These are phyloP conservation scores for Linnemannia schmuckeri DNA, from an alignment of 192 early-diverging fungal genomes.

Conservation along the genomic window DNA sequence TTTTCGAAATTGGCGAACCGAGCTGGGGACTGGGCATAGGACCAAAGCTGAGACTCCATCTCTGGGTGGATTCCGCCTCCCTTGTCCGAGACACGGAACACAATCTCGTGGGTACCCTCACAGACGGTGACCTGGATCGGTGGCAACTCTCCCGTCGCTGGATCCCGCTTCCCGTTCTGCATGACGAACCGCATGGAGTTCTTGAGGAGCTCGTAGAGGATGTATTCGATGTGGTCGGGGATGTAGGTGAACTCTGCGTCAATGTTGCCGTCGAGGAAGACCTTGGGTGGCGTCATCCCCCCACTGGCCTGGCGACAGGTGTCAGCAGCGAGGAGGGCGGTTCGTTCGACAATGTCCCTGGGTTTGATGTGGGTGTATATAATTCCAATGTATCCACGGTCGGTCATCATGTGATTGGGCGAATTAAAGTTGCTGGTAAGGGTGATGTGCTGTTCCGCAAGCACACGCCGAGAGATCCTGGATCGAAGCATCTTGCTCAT, in stretches of 20 bases:
- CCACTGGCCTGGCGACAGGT: slow-evolving; percentile 25
- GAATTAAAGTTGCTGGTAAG: slow-evolving; percentile 74
- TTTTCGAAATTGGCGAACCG: slow-evolving; percentile 77
- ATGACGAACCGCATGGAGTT: slow-evolving; percentile 87
- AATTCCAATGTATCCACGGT: slow-evolving; percentile 74
- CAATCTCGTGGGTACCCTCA: slow-evolving; percentile 77
- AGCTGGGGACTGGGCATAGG: slow-evolving; percentile 74
- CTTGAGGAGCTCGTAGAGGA: slow-evolving; percentile 91
- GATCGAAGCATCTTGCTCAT: slow-evolving; percentile 91
- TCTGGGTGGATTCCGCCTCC: slow-evolving; percentile 86
- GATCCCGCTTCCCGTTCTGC: slow-evolving; percentile 59
- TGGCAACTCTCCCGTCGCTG: slow-evolving; percentile 65
- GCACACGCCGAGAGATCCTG: slow-evolving; percentile 89
- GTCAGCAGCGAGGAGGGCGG: slow-evolving; percentile 49
- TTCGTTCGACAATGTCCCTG: slow-evolving; percentile 60
- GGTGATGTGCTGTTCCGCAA: slow-evolving; percentile 94
- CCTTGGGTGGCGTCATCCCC: slow-evolving; percentile 74
- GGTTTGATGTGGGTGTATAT: slow-evolving; percentile 78
- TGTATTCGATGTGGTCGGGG: slow-evolving; percentile 95
- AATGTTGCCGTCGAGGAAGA: slow-evolving; percentile 79
- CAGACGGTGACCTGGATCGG: slow-evolving; percentile 90
- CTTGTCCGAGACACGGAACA: slow-evolving; percentile 94
- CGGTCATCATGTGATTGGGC: slow-evolving; percentile 58
- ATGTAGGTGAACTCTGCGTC: slow-evolving; percentile 92
- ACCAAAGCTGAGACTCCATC: slow-evolving; percentile 83